Conservation (phyloP, 2,329 filamentous ascomycete genomes). For the Didymella exigua region DNA sequence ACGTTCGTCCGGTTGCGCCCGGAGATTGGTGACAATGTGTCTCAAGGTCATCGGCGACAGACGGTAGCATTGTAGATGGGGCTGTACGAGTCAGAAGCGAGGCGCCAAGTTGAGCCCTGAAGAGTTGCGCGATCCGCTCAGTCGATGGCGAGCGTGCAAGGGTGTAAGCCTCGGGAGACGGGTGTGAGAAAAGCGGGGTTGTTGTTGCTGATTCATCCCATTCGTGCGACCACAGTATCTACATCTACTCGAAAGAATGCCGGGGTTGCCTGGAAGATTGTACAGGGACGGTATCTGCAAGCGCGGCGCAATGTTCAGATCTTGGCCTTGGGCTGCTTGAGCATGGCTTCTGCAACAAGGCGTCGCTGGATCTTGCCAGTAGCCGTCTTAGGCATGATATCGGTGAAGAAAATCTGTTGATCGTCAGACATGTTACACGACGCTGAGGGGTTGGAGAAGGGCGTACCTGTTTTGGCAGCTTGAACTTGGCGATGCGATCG, state of each 20-base stretch:
- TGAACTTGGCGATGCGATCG: slow-evolving; percentile 78
- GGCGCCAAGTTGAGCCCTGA: slow-evolving; percentile 18
- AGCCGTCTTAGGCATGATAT: slow-evolving; percentile 88
- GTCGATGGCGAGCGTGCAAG: slow-evolving; percentile 10
- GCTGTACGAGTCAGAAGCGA: slow-evolving; percentile 16
- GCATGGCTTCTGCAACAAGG: slow-evolving; percentile 85
- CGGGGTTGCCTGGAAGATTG: neutral
- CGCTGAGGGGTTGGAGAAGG: slow-evolving; percentile 8
- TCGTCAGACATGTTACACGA: slow-evolving; percentile 28
- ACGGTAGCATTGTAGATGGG: slow-evolving; percentile 10
- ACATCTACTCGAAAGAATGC: slow-evolving; percentile 10
- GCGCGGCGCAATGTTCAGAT: slow-evolving; percentile 47
- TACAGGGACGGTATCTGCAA: slow-evolving; percentile 15
- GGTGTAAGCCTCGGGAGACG: slow-evolving; percentile 5
- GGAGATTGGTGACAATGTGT: slow-evolving; percentile 13
- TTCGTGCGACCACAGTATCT: slow-evolving; percentile 13
- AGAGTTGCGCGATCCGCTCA: slow-evolving; percentile 10
- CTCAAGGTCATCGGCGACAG: slow-evolving; percentile 1
- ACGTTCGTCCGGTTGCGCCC: slow-evolving; percentile 11
- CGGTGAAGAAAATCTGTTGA: slow-evolving; percentile 74
- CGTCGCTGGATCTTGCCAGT: slow-evolving; percentile 87
- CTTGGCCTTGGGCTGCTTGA: slow-evolving; percentile 64
- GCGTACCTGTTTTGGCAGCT: slow-evolving; percentile 78
- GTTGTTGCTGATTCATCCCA: slow-evolving; percentile 14
- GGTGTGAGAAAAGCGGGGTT: slow-evolving; percentile 5